Base-by-base conservation (phyloP, 805 yeast genomes). In the Saccharomycopsis microspora region DNA sequence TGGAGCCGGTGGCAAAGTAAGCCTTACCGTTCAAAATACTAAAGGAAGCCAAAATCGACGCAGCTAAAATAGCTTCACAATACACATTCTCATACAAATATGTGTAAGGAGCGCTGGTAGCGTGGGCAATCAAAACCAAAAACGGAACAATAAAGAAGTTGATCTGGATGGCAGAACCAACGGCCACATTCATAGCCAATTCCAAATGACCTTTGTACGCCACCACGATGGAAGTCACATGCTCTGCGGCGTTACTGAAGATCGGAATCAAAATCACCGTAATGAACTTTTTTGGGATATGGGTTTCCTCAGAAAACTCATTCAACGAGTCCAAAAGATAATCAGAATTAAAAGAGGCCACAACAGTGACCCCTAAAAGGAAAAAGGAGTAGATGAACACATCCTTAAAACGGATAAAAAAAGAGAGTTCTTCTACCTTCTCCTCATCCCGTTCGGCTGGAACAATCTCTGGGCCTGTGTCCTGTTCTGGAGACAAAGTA, bases 131-230 rank as follows among this genome's bases (percentile, higher is more conserved):
- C 39, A 50, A 40, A 27, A 50, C 32, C 46, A 50, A 50, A 11
- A 50, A 50, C 3, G 54, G 54, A 11, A 44, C 51, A 44, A 50
- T 41, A 7, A 50, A 48, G 34, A 35, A 50, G 33, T 50, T 48
- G 43, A 50, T 50, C 37, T 50, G 54, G 32, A 50, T 48, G 7
- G 54, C 54, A 29, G 54, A 50, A 5, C 54, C 54, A 35, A 50
- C 43, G 3, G 54, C 50, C 11, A 50, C 44, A 33, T 46, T 50
- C 48, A 50, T 28, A 4, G 54, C 48, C 6, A 50, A 38, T 42
- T 50, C 51, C 43, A 50, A 37, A 4, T 50, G 47, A 36, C 54
- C 54, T 19, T 50, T 50, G 36, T 44, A 50, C 4, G 54, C 51
- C 32, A 48, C 54, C 40, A 50, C 41, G 38, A 50, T 48, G 10